phyloP scores from a whole-genome alignment of 2,329 filamentous ascomycete genomes.

The Cyphellophora attinorum region DNA sequence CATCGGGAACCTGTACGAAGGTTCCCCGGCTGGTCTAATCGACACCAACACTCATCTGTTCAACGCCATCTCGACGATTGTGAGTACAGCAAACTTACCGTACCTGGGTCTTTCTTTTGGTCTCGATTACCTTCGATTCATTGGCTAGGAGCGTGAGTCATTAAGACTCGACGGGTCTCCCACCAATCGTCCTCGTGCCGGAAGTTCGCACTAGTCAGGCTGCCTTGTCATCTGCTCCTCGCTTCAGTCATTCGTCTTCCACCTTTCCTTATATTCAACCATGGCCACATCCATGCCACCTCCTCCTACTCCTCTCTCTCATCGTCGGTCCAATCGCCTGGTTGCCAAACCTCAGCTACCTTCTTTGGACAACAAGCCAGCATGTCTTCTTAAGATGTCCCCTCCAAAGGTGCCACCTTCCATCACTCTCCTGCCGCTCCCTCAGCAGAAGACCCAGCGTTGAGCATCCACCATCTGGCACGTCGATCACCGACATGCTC shows the following conservation, averaged over 20 bases:
- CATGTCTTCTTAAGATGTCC: constrained; percentile 35
- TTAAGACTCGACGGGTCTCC: background rate
- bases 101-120: too few species aligned
- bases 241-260: too few species aligned
- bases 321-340: constrained; percentile 18
- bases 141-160: background rate
- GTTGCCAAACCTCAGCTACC: constrained; percentile 14
- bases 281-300: constrained; percentile 11
- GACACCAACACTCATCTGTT: too few species aligned
- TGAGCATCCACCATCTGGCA: constrained; percentile 41
- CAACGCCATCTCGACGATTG: too few species aligned
- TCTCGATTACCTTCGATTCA: too few species aligned
- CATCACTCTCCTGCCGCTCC: constrained; percentile 35
- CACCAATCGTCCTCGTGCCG: background rate
- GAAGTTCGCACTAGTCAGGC: background rate
- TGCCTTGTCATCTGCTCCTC: background rate
- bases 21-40: too few species aligned
- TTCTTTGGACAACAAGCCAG: constrained; percentile 18
- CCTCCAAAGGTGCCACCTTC: constrained; percentile 63
- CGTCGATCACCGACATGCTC: constrained; percentile 55
- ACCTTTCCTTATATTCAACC: too few species aligned
- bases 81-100: too few species aligned
- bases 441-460: constrained; percentile 31
- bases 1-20: too few species aligned
- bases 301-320: constrained; percentile 18